Percentiles rank a stretch among this genome's conserved stretches.
Conservation (phyloP, 495 filamentous ascomycete genomes). For the Parachaetomium inaequale region DNA sequence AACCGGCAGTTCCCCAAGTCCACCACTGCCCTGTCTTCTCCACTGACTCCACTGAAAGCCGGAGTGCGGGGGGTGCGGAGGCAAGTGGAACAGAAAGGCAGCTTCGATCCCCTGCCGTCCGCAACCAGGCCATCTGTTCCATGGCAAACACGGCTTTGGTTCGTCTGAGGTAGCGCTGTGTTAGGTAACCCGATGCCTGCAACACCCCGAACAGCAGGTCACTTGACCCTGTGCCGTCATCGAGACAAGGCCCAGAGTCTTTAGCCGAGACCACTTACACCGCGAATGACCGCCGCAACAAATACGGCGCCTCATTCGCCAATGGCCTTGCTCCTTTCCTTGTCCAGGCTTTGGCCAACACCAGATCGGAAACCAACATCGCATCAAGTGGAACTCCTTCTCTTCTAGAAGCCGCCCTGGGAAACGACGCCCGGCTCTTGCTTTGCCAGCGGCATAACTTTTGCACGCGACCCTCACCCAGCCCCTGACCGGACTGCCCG, state of each 20-base stretch:
- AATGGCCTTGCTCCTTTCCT: neutral
- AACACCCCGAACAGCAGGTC: conserved; percentile 9
- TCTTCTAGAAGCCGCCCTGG: neutral
- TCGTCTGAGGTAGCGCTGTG: conserved; percentile 3
- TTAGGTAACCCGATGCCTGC: conserved; percentile 14
- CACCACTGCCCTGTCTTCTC: no score
- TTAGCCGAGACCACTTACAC: conserved; percentile 20
- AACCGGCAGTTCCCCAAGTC: no score
- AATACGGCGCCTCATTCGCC: neutral
- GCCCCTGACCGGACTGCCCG: neutral
- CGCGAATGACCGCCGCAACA: neutral
- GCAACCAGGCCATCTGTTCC: neutral
- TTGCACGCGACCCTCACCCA: neutral
- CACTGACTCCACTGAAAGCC: neutral
- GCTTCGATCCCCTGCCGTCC: neutral
- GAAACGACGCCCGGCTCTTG: conserved; percentile 14
- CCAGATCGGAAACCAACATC: neutral
- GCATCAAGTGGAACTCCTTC: neutral
- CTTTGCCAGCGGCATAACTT: neutral
- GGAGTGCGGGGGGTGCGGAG: conserved; percentile 2
- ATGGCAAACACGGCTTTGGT: neutral
- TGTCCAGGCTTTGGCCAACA: neutral
- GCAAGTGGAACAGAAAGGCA: neutral
- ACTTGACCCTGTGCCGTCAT: conserved; percentile 21
- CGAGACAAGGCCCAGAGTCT: neutral